Evolutionary conservation across 2,329 filamentous ascomycete genomes (phyloP), one percentile per base, ranked within the genome.

Genomic region (Phoma sp.): DNA sequence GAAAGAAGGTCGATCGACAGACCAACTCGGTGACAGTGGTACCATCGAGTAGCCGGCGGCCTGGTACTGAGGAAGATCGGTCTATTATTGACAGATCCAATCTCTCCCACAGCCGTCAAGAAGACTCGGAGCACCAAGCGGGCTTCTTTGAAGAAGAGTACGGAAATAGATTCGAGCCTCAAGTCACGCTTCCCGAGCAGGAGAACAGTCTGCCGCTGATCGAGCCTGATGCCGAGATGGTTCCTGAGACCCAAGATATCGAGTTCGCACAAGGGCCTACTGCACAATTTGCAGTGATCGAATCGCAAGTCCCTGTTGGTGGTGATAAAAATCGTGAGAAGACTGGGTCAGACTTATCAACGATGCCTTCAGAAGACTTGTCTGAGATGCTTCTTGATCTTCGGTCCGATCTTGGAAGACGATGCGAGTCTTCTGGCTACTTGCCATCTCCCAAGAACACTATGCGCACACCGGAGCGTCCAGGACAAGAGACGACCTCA

Each of bases 1-100:
- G 59, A 43, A 71, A 65, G 53, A 69, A 63, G 27, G 56, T 68
- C 21, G 57, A 58, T 29, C 61, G 68, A 8, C 51, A 62, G 10
- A 65, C 62, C 17, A 49, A 55, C 6, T 61, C 62, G 2, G 45
- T 62, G 4, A 48, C 44, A 8, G 31, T 52, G 8, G 17, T 19
- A n/a, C 4, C 33, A 19, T 43, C 33, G 9, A 38, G 21, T 9
- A 25, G 13, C 17, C 19, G 6, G 5, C 32, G 12, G 10, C 17
- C 19, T 3, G 17, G 27, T 1, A 21, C 15, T 21, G 33, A 25
- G 12, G 19, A 29, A 24, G 9, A 13, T 10, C 12, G 9, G 5
- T 29, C 33, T 15, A 12, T n/a, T 32, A 8, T 25, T 22, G 25
- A 27, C 5, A 10, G 24, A 17, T 8, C 19, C 5, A 2, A 12